phyloP scores from a whole-genome alignment of 23 red algal species.

The Gracilariopsis chorda region DNA sequence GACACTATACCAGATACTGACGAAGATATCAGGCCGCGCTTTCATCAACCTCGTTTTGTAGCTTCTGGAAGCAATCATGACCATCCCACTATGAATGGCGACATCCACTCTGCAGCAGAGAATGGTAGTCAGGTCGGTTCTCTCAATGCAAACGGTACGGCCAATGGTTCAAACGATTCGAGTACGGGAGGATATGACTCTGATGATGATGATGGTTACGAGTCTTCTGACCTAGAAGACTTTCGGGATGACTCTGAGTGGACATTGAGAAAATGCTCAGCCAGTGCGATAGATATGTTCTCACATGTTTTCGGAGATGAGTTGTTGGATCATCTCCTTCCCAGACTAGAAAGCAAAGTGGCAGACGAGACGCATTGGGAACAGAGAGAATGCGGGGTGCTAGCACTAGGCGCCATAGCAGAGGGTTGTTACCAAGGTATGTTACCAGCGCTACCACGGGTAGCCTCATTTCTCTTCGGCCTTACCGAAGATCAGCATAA shows the following conservation, averaged over 20 bases:
- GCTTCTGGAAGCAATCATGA: background rate
- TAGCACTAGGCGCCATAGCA: constrained; percentile 86
- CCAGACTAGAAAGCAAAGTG: constrained; percentile 50
- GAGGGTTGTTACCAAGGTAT: constrained; percentile 83
- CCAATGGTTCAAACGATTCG: constrained; percentile 19
- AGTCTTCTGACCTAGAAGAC: constrained; percentile 29
- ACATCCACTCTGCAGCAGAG: background rate
- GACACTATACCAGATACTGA: constrained; percentile 79
- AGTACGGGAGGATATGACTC: constrained; percentile 38
- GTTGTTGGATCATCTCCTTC: constrained; percentile 59
- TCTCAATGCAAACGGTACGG: constrained; percentile 9
- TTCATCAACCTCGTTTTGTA: constrained; percentile 66
- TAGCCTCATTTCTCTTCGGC: constrained; percentile 61
- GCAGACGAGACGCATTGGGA: constrained; percentile 55
- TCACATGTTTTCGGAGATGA: constrained; percentile 71
- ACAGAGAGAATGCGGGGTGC: constrained; percentile 75
- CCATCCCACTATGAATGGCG: background rate
- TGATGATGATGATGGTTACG: constrained; percentile 70
- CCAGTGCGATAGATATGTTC: constrained; percentile 64
- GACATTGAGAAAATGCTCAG: constrained; percentile 77
- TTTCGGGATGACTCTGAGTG: constrained; percentile 67
- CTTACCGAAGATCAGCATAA: constrained; percentile 59
- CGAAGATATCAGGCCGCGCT: constrained; percentile 75
- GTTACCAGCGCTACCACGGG: constrained; percentile 22
- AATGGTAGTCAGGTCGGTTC: constrained; percentile 6